These are phyloP conservation scores for Saccharomycopsis olivae DNA, from an alignment of 805 yeast species.

Conservation along the genomic window DNA sequence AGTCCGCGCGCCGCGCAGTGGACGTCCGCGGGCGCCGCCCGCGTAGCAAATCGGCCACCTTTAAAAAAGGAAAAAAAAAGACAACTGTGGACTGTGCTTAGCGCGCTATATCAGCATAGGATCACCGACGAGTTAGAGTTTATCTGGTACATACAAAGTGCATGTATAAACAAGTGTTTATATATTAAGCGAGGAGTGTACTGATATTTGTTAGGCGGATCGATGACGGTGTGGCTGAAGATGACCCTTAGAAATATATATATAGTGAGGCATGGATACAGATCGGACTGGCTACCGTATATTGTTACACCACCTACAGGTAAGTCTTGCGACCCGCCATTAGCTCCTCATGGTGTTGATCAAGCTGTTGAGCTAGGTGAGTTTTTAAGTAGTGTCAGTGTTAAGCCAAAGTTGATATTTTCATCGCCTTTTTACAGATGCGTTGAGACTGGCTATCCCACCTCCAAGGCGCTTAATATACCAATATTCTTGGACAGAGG, in stretches of 20 bases:
- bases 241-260: slow-evolving; percentile 17
- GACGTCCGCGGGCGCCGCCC: too few species aligned
- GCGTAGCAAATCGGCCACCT: too few species aligned
- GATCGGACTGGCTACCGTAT: slow-evolving; percentile 60
- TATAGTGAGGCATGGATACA: slow-evolving; percentile 59
- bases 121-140: too few species aligned
- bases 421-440: slow-evolving; percentile 87
- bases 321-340: slow-evolving; percentile 76
- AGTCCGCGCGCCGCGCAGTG: too few species aligned
- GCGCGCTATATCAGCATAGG: neutral
- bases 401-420: slow-evolving; percentile 61
- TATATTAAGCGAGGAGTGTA: too few species aligned
- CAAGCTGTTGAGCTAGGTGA: slow-evolving; percentile 77
- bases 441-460: slow-evolving; percentile 68
- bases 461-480: slow-evolving; percentile 46
- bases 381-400: slow-evolving; percentile 31
- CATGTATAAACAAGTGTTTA: too few species aligned
- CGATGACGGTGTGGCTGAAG: neutral
- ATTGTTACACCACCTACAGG: slow-evolving; percentile 81
- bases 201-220: too few species aligned
- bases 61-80: neutral
- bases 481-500: slow-evolving; percentile 69
- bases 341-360: slow-evolving; percentile 79
- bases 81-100: neutral
- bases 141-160: too few species aligned